Conservation (phyloP, 805 yeast genomes). For the Teunomyces kruisii region DNA sequence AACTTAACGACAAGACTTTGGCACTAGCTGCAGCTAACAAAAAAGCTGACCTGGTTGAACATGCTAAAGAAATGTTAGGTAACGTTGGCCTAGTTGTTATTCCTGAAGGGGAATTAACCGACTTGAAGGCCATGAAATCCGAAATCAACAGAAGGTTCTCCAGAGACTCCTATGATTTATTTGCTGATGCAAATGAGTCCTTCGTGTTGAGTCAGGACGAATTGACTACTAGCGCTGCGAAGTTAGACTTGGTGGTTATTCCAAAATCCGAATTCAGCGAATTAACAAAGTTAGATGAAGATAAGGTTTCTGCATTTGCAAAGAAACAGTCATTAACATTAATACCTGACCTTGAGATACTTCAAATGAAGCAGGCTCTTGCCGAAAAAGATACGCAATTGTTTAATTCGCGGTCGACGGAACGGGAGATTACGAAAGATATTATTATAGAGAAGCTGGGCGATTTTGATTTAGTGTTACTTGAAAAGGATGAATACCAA, state of each 20-base stretch:
- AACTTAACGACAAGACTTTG: neutral
- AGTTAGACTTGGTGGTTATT: constrained; percentile 24
- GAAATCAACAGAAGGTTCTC: neutral
- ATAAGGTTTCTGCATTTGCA: constrained; percentile 21
- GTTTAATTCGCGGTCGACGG: constrained; percentile 15
- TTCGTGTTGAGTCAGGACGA: constrained; percentile 28
- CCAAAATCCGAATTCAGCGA: constrained; percentile 18
- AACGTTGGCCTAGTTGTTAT: constrained; percentile 8
- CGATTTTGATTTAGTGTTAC: constrained; percentile 31
- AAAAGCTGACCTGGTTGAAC: constrained; percentile 4
- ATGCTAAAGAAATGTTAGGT: constrained; percentile 6
- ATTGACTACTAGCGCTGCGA: constrained; percentile 23
- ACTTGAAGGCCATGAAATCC: constrained; percentile 4
- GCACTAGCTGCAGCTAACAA: neutral
- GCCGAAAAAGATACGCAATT: constrained; percentile 33
- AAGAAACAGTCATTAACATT: constrained; percentile 17
- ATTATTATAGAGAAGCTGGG: constrained; percentile 21
- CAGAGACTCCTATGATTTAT: constrained; percentile 8
- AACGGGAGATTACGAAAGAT: constrained; percentile 20
- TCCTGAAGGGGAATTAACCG: constrained; percentile 6
- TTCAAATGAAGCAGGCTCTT: constrained; percentile 20
- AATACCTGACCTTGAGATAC: constrained; percentile 22
- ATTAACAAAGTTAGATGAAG: constrained; percentile 14
- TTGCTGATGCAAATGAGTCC: constrained; percentile 30
- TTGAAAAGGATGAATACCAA: constrained; percentile 30